phyloP scores from a whole-genome alignment of 768 basidiomycete genomes.

The Termitomyces sp. region DNA sequence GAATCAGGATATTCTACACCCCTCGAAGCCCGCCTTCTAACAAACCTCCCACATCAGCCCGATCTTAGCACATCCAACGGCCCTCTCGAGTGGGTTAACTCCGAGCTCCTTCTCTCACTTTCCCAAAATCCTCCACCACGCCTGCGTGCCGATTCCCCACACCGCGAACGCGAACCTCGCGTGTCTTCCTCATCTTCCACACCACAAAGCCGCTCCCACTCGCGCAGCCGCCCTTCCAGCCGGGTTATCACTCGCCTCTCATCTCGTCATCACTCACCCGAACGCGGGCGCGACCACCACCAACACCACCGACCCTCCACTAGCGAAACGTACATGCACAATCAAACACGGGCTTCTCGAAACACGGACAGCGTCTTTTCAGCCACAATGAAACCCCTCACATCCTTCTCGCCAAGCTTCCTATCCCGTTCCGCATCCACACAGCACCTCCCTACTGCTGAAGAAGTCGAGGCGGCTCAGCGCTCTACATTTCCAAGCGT shows the following conservation, averaged over 20 bases:
- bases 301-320: constrained; percentile 13
- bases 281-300: constrained; percentile 28
- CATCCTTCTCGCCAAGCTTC: constrained; percentile 42
- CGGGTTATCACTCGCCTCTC: constrained; percentile 18
- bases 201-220: constrained; percentile 21
- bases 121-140: constrained; percentile 34
- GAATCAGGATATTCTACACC: constrained; percentile 39
- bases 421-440: constrained; percentile 16
- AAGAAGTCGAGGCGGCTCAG: constrained; percentile 15
- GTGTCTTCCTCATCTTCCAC: constrained; percentile 20
- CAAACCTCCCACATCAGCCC: constrained; percentile 45
- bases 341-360: constrained; percentile 43
- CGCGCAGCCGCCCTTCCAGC: constrained; percentile 17
- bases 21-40: constrained; percentile 32
- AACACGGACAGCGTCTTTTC: constrained; percentile 50
- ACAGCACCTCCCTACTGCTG: constrained; percentile 1
- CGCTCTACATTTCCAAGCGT: constrained; percentile 12
- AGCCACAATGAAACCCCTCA: constrained; percentile 63
- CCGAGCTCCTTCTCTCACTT: constrained; percentile 74
- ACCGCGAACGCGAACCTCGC: constrained; percentile 7
- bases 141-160: constrained; percentile 21
- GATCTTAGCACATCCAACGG: constrained; percentile 36
- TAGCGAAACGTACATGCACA: constrained; percentile 53
- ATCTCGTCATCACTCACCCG: constrained; percentile 59
- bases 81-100: constrained; percentile 78